Evolutionary conservation across 2,329 filamentous ascomycete species (phyloP).

Genomic region (Phaeoacremonium minimum): DNA sequence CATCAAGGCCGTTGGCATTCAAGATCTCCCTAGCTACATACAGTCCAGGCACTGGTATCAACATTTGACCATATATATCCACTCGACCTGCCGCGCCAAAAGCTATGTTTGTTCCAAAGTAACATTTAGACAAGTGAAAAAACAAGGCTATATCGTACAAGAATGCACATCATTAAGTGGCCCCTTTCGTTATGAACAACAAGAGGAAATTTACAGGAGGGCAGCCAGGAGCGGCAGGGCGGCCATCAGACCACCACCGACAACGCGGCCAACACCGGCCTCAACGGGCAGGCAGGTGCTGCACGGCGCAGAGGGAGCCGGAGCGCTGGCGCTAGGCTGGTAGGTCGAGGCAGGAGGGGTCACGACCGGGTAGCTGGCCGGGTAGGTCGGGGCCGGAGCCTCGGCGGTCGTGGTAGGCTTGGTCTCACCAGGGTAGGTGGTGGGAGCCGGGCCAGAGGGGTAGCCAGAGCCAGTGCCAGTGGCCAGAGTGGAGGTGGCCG

Average conservation of each 20-base stretch:
- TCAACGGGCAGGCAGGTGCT: neutral
- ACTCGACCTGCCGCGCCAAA: too few species aligned
- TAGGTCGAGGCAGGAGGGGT: neutral
- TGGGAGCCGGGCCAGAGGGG: too few species aligned
- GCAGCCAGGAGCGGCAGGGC: neutral
- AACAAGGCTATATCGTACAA: too few species aligned
- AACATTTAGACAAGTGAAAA: too few species aligned
- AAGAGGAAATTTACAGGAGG: neutral
- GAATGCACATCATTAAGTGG: too few species aligned
- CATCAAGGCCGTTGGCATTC: too few species aligned
- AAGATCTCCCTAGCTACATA: too few species aligned
- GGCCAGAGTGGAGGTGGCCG: constrained; percentile 1
- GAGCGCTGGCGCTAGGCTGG: neutral
- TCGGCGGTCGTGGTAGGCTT: neutral
- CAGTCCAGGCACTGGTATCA: too few species aligned
- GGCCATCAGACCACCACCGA: neutral
- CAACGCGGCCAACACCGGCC: neutral
- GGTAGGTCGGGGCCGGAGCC: neutral
- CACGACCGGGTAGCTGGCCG: neutral
- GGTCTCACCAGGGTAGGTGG: neutral
- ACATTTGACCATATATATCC: too few species aligned
- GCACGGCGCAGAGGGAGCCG: neutral
- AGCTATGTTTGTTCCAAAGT: too few species aligned
- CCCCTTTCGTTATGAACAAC: too few species aligned
- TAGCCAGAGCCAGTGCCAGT: neutral